These are phyloP conservation scores for Grosmannia penicillata DNA, from an alignment of 2,329 filamentous ascomycete genomes.

Conservation along the genomic window DNA sequence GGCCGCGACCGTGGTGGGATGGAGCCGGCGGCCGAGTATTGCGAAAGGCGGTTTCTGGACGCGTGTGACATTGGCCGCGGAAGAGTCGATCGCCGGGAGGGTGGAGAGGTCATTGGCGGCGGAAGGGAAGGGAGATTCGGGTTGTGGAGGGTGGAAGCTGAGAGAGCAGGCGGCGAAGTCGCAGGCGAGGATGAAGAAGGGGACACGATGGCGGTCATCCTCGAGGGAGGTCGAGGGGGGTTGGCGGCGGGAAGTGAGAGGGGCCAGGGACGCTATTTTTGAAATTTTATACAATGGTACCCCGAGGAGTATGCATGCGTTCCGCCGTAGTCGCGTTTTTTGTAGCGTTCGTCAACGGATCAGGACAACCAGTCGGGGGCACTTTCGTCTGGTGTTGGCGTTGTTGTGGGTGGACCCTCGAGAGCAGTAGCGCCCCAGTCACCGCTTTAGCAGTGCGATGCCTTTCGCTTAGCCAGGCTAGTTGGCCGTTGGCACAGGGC, in stretches of 20 bases:
- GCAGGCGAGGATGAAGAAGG: constrained; percentile 35
- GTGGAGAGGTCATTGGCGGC: constrained; percentile 42
- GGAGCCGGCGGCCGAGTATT: constrained; percentile 65
- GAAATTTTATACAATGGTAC: constrained; percentile 1
- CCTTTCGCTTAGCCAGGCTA: neutral
- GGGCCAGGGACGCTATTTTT: constrained; percentile 8
- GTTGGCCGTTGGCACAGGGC: neutral
- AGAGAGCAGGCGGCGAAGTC: constrained; percentile 34
- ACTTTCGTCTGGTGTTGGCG: constrained; percentile 1
- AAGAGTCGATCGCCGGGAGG: constrained; percentile 40
- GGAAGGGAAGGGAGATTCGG: constrained; percentile 39
- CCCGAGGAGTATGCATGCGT: neutral
- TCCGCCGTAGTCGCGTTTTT: neutral
- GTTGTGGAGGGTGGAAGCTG: constrained; percentile 22
- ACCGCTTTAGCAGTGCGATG: constrained; percentile 5
- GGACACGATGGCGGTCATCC: constrained; percentile 41
- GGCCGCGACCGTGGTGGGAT: constrained; percentile 59
- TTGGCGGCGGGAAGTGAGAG: constrained; percentile 5
- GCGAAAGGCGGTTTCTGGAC: constrained; percentile 68
- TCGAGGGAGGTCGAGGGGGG: constrained; percentile 1
- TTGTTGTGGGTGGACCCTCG: constrained; percentile 7
- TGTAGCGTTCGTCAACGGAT: neutral
- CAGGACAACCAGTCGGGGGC: constrained; percentile 1
- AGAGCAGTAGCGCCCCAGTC: constrained; percentile 8
- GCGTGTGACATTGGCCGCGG: constrained; percentile 61